Percentiles rank a stretch among this genome's conserved stretches.
These are phyloP conservation scores for Aspergillus fischeri DNA, from an alignment of 2,329 filamentous ascomycete genomes.

Conservation along the genomic window DNA sequence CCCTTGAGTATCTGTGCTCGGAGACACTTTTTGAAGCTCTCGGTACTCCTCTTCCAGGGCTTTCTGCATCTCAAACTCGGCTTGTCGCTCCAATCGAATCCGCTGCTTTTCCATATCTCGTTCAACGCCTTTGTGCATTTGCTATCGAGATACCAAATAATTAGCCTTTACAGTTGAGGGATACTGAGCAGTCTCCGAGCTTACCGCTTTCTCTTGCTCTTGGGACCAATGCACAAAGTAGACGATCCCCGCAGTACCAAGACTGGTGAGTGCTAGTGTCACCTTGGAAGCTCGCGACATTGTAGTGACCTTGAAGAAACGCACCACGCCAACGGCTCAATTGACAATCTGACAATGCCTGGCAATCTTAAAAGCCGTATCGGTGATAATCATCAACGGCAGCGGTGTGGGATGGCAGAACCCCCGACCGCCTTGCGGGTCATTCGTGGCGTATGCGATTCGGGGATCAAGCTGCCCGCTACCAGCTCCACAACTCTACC, in stretches of 20 bases:
- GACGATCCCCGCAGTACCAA: conserved; percentile 72
- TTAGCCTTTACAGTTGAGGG: conserved; percentile 7
- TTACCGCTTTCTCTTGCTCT: conserved; percentile 73
- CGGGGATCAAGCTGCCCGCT: conserved; percentile 18
- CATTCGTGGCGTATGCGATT: conserved; percentile 26
- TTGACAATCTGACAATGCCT: neutral
- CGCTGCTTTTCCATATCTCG: conserved; percentile 93
- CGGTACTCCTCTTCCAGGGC: conserved; percentile 83
- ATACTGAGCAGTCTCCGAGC: conserved; percentile 25
- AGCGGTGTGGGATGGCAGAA: conserved; percentile 34
- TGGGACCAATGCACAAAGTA: conserved; percentile 87
- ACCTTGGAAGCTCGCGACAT: conserved; percentile 93
- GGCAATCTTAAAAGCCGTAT: conserved; percentile 5
- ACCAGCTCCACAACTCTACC: conserved; percentile 26
- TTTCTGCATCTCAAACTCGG: conserved; percentile 90
- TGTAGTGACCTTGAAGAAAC: neutral
- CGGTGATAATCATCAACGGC: conserved; percentile 24
- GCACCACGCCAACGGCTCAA: neutral
- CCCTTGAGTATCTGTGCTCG: conserved; percentile 32
- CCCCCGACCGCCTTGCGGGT: conserved; percentile 29
- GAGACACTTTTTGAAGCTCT: conserved; percentile 75
- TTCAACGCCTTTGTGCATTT: conserved; percentile 92
- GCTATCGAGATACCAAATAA: conserved; percentile 41
- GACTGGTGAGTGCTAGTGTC: conserved; percentile 72
- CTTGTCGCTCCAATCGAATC: conserved; percentile 81